Conservation (phyloP, 345 rosid genomes). For the Ailanthus altissimus region DNA sequence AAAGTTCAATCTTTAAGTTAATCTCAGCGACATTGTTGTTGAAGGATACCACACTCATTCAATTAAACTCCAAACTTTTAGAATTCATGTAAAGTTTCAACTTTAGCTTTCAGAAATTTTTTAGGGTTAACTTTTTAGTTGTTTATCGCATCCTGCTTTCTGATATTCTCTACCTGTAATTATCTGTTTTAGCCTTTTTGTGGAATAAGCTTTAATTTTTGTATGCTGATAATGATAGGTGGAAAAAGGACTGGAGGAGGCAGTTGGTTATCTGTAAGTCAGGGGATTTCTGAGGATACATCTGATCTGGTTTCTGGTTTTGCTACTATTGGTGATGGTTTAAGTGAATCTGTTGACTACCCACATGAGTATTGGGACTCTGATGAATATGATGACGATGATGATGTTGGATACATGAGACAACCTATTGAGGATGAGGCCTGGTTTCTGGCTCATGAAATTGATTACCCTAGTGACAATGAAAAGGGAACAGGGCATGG, state of each 20-base stretch:
- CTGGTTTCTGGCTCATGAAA: slow-evolving; percentile 99
- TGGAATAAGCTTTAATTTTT: slow-evolving; percentile 14
- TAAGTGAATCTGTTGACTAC: slow-evolving; percentile 89
- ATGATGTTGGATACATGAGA: slow-evolving; percentile 94
- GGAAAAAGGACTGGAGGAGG: slow-evolving; percentile 83
- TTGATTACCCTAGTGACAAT: slow-evolving; percentile 97
- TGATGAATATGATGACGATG: slow-evolving; percentile 97
- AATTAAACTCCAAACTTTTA: background rate
- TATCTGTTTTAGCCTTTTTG: slow-evolving; percentile 5
- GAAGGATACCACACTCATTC: background rate
- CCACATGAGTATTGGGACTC: slow-evolving; percentile 98
- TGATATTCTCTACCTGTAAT: background rate
- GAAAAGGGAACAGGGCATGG: slow-evolving; percentile 84
- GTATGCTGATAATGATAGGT: slow-evolving; percentile 55
- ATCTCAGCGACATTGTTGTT: background rate
- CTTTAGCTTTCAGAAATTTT: background rate
- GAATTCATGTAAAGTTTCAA: background rate
- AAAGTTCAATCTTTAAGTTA: background rate
- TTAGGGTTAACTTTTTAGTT: background rate
- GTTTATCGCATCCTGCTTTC: background rate
- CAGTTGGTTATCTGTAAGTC: slow-evolving; percentile 97
- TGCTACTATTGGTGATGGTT: slow-evolving; percentile 96
- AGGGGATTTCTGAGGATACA: slow-evolving; percentile 94
- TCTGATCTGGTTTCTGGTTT: slow-evolving; percentile 98
- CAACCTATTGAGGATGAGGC: slow-evolving; percentile 98